Percentiles rank a stretch among this genome's conserved stretches.
Evolutionary conservation across 169 alveolate genomes (phyloP).

Genomic region (Plasmodium knowlesi): DNA sequence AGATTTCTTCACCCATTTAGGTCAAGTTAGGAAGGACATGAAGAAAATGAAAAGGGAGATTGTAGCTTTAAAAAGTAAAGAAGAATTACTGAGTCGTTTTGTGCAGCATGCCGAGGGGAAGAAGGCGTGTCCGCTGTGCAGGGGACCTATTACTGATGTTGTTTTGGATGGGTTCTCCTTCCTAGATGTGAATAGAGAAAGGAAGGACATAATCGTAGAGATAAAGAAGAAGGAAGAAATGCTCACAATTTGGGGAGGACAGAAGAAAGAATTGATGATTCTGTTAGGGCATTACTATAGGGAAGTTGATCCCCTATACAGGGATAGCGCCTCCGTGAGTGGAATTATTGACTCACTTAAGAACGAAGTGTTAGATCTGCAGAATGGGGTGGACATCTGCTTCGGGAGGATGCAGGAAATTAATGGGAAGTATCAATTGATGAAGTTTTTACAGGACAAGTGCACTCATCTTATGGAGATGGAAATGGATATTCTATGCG

Average conservation of each 20-base stretch:
- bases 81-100: conserved; percentile 6
- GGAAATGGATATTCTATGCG: neutral
- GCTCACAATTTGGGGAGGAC: neutral
- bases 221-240: neutral
- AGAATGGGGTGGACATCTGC: conserved; percentile 1
- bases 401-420: conserved; percentile 4
- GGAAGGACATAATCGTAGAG: neutral
- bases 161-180: neutral
- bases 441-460: neutral
- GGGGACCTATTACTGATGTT: neutral
- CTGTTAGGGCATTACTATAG: neutral
- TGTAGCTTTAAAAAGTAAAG: neutral
- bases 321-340: neutral
- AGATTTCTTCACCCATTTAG: neutral
- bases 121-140: neutral
- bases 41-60: conserved; percentile 11
- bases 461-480: neutral
- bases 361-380: neutral
- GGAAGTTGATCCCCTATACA: conserved; percentile 7
- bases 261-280: neutral
- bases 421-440: neutral
- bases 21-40: neutral
- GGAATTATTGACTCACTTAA: neutral
- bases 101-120: neutral
- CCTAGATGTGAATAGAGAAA: neutral